A percentile compares a stretch with the other conserved stretches of the same genome.
These are phyloP conservation scores for Metschnikowia cubensis DNA, from an alignment of 805 yeast genomes.

Conservation along the genomic window DNA sequence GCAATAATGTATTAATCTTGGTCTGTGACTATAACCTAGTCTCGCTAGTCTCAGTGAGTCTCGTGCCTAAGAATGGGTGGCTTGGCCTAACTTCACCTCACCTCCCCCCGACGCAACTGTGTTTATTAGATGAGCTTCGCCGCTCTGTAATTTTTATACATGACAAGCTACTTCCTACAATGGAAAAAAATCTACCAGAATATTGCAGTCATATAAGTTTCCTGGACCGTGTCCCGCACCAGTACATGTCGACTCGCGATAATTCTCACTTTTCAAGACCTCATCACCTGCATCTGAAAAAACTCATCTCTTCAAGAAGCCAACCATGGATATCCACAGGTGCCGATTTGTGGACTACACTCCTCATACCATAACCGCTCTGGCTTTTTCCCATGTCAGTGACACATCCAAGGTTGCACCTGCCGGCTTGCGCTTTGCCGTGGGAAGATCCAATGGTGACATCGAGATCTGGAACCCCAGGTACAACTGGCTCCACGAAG, in stretches of 20 bases:
- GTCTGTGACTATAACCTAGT: background rate
- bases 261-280: conserved; percentile 4
- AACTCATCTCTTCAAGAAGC: conserved; percentile 7
- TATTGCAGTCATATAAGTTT: background rate
- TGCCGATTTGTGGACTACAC: conserved; percentile 87
- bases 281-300: conserved; percentile 18
- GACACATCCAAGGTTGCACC: conserved; percentile 32
- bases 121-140: background rate
- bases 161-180: background rate
- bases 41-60: background rate
- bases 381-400: conserved; percentile 62
- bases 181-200: background rate
- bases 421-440: conserved; percentile 69
- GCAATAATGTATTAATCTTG: background rate
- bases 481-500: conserved; percentile 76
- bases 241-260: conserved; percentile 3
- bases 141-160: background rate
- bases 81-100: background rate
- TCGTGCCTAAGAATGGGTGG: background rate
- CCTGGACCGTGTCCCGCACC: background rate
- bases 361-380: conserved; percentile 78
- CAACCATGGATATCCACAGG: conserved; percentile 72
- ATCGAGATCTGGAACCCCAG: conserved; percentile 94
- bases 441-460: conserved; percentile 91
- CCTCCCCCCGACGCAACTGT: background rate